Evolutionary conservation across 2,329 filamentous ascomycete genomes (phyloP).

Genomic region (Fulvia fulva): DNA sequence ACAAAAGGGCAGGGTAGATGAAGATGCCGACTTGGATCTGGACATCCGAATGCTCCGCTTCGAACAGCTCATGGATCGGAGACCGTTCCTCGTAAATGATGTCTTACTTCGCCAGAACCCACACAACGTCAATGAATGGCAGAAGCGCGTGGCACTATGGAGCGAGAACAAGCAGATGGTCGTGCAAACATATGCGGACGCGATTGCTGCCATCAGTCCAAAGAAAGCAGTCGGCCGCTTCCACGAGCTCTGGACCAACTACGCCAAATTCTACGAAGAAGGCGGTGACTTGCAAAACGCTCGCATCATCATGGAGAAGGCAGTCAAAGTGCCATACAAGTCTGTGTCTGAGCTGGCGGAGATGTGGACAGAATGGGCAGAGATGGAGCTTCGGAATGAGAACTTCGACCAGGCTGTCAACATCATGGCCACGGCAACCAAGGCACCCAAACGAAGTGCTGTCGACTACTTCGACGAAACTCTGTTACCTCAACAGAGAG

Average conservation of each 20-base stretch:
- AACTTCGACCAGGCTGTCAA: slow-evolving; percentile 92
- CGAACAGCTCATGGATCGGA: slow-evolving; percentile 94
- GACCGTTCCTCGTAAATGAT: slow-evolving; percentile 94
- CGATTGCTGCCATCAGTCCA: slow-evolving; percentile 86
- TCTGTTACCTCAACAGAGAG: slow-evolving; percentile 86
- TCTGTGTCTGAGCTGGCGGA: slow-evolving; percentile 95
- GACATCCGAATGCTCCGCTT: slow-evolving; percentile 98
- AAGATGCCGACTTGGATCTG: slow-evolving; percentile 86
- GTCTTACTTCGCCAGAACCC: slow-evolving; percentile 93
- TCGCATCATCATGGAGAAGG: slow-evolving; percentile 93
- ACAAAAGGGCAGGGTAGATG: slow-evolving; percentile 72
- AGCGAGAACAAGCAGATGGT: slow-evolving; percentile 87
- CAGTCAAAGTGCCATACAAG: slow-evolving; percentile 95
- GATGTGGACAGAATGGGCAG: slow-evolving; percentile 98
- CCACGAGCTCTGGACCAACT: slow-evolving; percentile 92
- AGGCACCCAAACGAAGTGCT: slow-evolving; percentile 93
- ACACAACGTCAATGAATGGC: slow-evolving; percentile 94
- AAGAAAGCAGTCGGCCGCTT: slow-evolving; percentile 93
- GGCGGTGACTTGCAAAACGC: slow-evolving; percentile 81
- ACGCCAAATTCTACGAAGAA: slow-evolving; percentile 93
- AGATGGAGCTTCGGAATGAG: slow-evolving; percentile 93
- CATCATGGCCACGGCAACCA: slow-evolving; percentile 95
- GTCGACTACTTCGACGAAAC: slow-evolving; percentile 99
- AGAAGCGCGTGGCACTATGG: slow-evolving; percentile 94
- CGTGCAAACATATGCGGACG: slow-evolving; percentile 89